Percentiles rank a stretch among this genome's conserved stretches.
These are phyloP conservation scores for Gymnopus androsaceus DNA, from an alignment of 1,284 basidiomycete species.

Conservation along the genomic window DNA sequence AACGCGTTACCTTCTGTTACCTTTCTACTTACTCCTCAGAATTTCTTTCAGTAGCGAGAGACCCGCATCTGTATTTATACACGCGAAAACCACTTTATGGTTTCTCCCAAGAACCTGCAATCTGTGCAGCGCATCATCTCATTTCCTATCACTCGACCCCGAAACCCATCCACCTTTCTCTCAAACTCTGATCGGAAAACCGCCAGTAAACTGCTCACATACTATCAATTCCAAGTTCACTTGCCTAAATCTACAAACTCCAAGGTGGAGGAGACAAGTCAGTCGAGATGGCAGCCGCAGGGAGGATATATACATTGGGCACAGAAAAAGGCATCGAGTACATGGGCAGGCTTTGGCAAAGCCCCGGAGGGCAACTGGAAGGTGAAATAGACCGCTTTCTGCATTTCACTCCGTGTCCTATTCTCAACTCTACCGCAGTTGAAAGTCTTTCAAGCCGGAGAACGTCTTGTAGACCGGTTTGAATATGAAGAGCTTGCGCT, in stretches of 20 bases:
- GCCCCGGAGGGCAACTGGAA: constrained; percentile 67
- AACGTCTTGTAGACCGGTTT: constrained; percentile 65
- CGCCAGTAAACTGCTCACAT: constrained; percentile 27
- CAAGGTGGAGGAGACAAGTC: constrained; percentile 15
- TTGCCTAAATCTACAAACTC: constrained; percentile 11
- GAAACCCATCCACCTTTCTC: not conserved
- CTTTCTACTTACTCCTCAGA: not conserved
- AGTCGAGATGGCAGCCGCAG: constrained; percentile 34
- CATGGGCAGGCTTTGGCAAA: constrained; percentile 69
- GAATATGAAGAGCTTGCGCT: constrained; percentile 78
- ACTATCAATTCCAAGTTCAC: constrained; percentile 46
- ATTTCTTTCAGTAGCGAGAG: too few species aligned
- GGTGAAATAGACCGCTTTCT: constrained; percentile 37
- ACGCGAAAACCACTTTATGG: constrained; percentile 3
- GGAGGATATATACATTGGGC: constrained; percentile 45
- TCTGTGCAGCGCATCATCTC: constrained; percentile 38
- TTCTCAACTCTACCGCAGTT: constrained; percentile 39
- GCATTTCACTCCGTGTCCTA: not conserved
- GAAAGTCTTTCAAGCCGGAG: constrained; percentile 60
- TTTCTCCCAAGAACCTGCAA: constrained; percentile 16
- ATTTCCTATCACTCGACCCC: constrained; percentile 37
- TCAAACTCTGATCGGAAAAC: not conserved
- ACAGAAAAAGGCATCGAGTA: constrained; percentile 48
- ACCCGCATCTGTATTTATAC: not conserved
- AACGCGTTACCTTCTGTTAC: not conserved